Conservation (phyloP, 2,329 filamentous ascomycete species). For the Fusarium longipes region DNA sequence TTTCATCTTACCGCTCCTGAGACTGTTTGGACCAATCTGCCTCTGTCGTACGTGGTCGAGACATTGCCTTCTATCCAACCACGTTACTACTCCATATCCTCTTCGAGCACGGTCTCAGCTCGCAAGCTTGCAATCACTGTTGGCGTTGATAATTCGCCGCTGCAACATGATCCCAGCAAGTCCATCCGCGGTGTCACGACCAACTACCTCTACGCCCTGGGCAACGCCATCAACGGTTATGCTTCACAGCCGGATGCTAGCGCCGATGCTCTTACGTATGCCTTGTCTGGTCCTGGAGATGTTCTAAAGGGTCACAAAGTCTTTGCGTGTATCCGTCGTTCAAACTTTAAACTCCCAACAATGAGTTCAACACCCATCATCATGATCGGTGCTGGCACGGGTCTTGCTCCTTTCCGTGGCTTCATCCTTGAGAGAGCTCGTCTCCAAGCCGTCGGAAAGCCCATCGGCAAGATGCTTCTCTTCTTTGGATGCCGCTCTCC, state of each 20-base stretch:
- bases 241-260: neutral
- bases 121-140: slow-evolving; percentile 43
- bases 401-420: slow-evolving; percentile 56
- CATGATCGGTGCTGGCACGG: slow-evolving; percentile 64
- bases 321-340: slow-evolving; percentile 43
- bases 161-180: slow-evolving; percentile 23
- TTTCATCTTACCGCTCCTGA: slow-evolving; percentile 33
- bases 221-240: slow-evolving; percentile 19
- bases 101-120: slow-evolving; percentile 56
- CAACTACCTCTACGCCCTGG: slow-evolving; percentile 44
- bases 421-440: slow-evolving; percentile 45
- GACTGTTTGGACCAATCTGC: slow-evolving; percentile 38
- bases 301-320: slow-evolving; percentile 31
- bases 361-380: slow-evolving; percentile 59
- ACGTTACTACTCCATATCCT: slow-evolving; percentile 72
- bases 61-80: slow-evolving; percentile 63
- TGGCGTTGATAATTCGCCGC: slow-evolving; percentile 32
- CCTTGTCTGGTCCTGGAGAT: slow-evolving; percentile 31
- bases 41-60: slow-evolving; percentile 65
- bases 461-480: slow-evolving; percentile 50
- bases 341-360: slow-evolving; percentile 59
- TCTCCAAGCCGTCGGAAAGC: slow-evolving; percentile 35
- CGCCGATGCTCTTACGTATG: slow-evolving; percentile 7
- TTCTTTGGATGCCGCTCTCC: slow-evolving; percentile 70
- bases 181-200: slow-evolving; percentile 42